Evolutionary conservation across 192 early-diverging fungal genomes (phyloP), one percentile per base, ranked within the genome.

Genomic region (Coemansia sp.): DNA sequence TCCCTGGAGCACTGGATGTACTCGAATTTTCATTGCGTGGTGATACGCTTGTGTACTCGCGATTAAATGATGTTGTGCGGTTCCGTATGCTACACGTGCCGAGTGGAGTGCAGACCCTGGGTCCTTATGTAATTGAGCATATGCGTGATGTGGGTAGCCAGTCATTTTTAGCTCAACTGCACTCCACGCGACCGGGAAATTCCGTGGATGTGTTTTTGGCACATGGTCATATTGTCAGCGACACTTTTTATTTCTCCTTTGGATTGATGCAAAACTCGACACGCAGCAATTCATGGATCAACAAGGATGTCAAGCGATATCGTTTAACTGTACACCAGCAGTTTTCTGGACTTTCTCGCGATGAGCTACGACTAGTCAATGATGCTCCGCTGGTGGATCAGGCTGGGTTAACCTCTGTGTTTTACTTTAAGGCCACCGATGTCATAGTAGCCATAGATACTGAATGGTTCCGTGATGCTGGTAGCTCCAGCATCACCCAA

Each of bases 351-450:
- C 54, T 69, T 44, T 69, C 67, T 66, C 72, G 72, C 39, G 72
- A 76, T 43, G 72, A 76, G 62, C 67, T 69, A 43, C 56, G 67
- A 10, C 60, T 76, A 25, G 67, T 76, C 57, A 59, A 69, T 40
- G 66, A 76, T 14, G 51, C 65, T 50, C 72, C 72, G 25, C 50
- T 76, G 30, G 53, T 64, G 6, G 65, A 69, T 26, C 66, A 76
- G 34, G 67, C 43, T 3, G 66, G 66, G 9, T 62, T 76, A 40
- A 65, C 66, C 25, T 54, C 72, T 1, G 72, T 65, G 32, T 59
- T 76, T 24, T 76, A 76, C 54, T 76, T 76, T 37, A 67, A 67
- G 48, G 72, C 72, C 13, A 76, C 72, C 1, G 72, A 76, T 20
- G 53, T 76, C 18, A 67, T 65, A 6, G 66, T 76, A 2, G 54